These are phyloP conservation scores for Chlamydomonas eustigma DNA, from an alignment of 139 green algal species.

Conservation along the genomic window DNA sequence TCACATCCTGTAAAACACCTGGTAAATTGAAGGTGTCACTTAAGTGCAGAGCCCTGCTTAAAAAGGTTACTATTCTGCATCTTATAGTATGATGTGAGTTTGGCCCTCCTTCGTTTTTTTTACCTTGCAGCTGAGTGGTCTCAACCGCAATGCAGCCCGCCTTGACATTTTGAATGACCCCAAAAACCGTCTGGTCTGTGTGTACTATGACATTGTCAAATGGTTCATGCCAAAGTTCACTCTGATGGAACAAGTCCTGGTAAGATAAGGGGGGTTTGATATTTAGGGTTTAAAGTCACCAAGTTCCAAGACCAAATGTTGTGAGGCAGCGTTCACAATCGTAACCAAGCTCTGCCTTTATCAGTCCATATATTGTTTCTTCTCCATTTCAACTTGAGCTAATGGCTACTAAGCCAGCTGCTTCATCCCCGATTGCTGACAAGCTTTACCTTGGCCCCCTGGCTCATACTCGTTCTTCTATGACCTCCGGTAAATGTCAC, in stretches of 20 bases:
- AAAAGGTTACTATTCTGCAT: too few species aligned
- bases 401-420: too few species aligned
- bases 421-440: background rate
- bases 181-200: slow-evolving; percentile 60
- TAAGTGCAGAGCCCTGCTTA: too few species aligned
- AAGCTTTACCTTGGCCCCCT: background rate
- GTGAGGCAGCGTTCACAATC: background rate
- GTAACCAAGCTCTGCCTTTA: background rate
- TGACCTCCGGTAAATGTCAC: too few species aligned
- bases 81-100: too few species aligned
- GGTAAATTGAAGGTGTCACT: too few species aligned
- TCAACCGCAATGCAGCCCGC: slow-evolving; percentile 58
- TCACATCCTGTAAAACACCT: too few species aligned
- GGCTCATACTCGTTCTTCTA: background rate
- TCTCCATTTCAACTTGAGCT: background rate
- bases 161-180: slow-evolving; percentile 51
- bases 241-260: slow-evolving; percentile 72
- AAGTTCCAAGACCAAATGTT: background rate
- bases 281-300: too few species aligned
- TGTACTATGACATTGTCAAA: slow-evolving; percentile 51
- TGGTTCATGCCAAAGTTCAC: slow-evolving; percentile 57
- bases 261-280: slow-evolving; percentile 21
- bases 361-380: background rate
- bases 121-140: slow-evolving; percentile 42
- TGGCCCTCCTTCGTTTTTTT: too few species aligned